These are phyloP conservation scores for Psidium friedrichsthalianum DNA, from an alignment of 345 rosid genomes.

Conservation along the genomic window DNA sequence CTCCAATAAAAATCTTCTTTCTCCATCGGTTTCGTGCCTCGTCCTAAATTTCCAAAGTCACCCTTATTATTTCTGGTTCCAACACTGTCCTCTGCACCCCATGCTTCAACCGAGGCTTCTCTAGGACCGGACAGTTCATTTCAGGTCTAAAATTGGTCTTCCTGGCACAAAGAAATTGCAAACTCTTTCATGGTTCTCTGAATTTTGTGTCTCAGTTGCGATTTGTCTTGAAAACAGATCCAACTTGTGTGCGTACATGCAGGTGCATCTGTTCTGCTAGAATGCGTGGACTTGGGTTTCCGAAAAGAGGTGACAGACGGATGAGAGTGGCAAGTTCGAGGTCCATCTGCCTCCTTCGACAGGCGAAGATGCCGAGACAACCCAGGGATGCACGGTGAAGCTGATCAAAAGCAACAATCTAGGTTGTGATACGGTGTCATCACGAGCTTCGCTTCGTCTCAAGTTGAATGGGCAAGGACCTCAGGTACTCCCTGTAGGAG, in stretches of 20 bases:
- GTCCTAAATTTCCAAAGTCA: too few relatives aligned
- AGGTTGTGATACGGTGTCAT: conserved; percentile 52
- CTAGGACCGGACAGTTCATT: conserved; percentile 50
- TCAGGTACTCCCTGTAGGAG: conserved; percentile 65
- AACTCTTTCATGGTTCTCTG: neutral
- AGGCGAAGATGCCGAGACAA: conserved; percentile 37
- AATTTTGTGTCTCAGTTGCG: neutral
- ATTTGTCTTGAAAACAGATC: neutral
- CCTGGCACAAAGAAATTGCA: neutral
- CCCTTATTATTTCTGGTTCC: too few relatives aligned
- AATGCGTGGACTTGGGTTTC: conserved; percentile 46
- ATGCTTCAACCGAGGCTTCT: conserved; percentile 45
- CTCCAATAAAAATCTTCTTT: too few relatives aligned
- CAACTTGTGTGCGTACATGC: neutral
- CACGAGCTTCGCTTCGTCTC: conserved; percentile 46
- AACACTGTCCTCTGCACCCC: conserved; percentile 86
- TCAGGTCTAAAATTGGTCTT: conserved; percentile 30
- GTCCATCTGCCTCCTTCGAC: conserved; percentile 50
- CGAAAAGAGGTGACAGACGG: conserved; percentile 43
- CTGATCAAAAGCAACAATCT: conserved; percentile 56
- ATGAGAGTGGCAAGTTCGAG: conserved; percentile 45
- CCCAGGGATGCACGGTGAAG: conserved; percentile 54
- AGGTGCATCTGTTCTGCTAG: conserved; percentile 75
- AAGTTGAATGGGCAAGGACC: conserved; percentile 32
- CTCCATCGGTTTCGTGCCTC: too few relatives aligned